Percentiles rank a stretch among this genome's conserved stretches.
Conservation (phyloP, 2,329 filamentous ascomycete genomes). For the Pyrenophora tritici-repentis region DNA sequence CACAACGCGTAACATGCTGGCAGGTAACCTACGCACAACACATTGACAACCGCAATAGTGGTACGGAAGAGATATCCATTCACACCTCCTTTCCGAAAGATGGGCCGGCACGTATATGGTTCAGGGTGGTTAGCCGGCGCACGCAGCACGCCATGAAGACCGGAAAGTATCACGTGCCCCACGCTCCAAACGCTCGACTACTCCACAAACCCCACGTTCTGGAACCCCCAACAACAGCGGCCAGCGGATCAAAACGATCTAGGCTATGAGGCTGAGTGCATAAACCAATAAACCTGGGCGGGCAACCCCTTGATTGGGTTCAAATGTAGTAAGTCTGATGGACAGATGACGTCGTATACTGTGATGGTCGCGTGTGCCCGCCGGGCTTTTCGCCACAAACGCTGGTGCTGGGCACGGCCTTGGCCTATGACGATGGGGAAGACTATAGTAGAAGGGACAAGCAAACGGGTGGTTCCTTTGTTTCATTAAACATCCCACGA, state of each 20-base stretch:
- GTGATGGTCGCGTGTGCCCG: slow-evolving; percentile 16
- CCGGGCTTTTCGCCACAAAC: slow-evolving; percentile 9
- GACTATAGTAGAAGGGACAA: slow-evolving; percentile 3
- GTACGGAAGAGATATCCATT: too few species aligned
- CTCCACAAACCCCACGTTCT: slow-evolving; percentile 6
- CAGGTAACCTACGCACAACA: too few species aligned
- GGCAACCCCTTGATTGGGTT: slow-evolving; percentile 4
- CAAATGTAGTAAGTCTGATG: slow-evolving; percentile 2
- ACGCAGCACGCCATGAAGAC: not conserved
- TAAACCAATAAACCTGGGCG: slow-evolving; percentile 2
- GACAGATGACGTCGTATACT: slow-evolving; percentile 26
- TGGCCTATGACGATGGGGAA: slow-evolving; percentile 15
- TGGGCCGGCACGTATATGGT: not conserved
- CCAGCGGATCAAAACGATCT: not conserved
- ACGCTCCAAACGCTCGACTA: not conserved
- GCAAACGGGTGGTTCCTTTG: not conserved
- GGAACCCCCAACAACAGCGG: not conserved
- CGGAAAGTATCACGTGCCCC: slow-evolving; percentile 6
- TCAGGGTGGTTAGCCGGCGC: not conserved
- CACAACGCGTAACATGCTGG: too few species aligned
- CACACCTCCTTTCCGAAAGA: not conserved
- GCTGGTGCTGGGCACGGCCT: slow-evolving; percentile 14
- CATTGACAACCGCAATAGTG: too few species aligned
- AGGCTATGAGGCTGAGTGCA: slow-evolving; percentile 15
- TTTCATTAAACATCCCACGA: not conserved